A percentile compares a stretch with the other conserved stretches of the same genome.
phyloP scores from a whole-genome alignment of 139 green algal species.

The Coelastrella sp. region DNA sequence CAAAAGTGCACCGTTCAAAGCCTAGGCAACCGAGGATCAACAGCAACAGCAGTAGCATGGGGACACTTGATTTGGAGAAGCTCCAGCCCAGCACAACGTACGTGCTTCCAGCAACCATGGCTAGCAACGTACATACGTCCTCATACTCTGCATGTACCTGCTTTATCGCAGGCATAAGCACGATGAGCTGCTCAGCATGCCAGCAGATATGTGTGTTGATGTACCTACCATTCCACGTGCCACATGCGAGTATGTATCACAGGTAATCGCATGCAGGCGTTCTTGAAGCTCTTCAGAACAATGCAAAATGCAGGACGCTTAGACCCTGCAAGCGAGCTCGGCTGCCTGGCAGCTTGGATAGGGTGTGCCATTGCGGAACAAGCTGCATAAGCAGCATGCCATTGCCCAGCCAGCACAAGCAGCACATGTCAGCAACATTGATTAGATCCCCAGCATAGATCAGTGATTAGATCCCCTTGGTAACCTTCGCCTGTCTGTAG shows the following conservation, averaged over 20 bases:
- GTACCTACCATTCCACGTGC: constrained; percentile 8
- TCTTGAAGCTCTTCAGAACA: background rate
- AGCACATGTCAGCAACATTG: no score
- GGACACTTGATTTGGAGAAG: constrained; percentile 22
- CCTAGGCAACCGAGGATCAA: background rate
- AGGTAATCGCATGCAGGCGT: background rate
- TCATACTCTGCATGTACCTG: background rate
- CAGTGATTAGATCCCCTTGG: no score
- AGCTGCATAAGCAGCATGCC: no score
- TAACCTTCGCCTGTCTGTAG: no score
- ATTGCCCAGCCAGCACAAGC: no score
- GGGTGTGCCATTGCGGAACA: no score
- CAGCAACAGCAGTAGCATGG: constrained; percentile 29
- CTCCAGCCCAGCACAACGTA: background rate
- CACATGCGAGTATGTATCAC: constrained; percentile 3
- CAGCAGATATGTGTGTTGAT: background rate
- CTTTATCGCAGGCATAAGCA: constrained; percentile 43
- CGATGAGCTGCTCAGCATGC: constrained; percentile 45
- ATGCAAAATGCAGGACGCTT: no score
- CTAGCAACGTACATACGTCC: background rate
- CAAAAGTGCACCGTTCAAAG: no score
- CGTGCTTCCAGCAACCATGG: background rate
- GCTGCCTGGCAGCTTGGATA: no score
- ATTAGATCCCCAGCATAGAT: no score
- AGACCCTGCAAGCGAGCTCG: background rate